These are phyloP conservation scores for Bacterosira constricta DNA, from an alignment of 108 stramenopile species.

Conservation along the genomic window DNA sequence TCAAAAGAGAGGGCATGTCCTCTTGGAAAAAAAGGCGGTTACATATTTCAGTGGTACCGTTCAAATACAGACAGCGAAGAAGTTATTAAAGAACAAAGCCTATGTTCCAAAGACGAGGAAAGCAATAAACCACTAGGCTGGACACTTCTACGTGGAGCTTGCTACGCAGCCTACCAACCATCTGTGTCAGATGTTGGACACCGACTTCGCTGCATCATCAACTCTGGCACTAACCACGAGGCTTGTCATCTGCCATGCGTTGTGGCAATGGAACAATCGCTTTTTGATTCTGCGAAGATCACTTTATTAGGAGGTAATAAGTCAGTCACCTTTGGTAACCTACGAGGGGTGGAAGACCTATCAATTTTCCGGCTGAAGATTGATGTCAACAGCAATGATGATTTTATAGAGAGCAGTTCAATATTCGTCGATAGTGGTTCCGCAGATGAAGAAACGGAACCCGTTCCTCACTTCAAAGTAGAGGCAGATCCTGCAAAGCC, in stretches of 20 bases:
- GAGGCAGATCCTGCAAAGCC: slow-evolving; percentile 39
- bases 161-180: slow-evolving; percentile 65
- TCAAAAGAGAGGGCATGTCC: slow-evolving; percentile 33
- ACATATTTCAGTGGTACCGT: slow-evolving; percentile 66
- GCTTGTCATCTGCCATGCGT: slow-evolving; percentile 20
- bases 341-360: slow-evolving; percentile 46
- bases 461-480: slow-evolving; percentile 12
- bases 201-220: slow-evolving; percentile 56
- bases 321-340: slow-evolving; percentile 54
- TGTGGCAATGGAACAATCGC: slow-evolving; percentile 51
- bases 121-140: slow-evolving; percentile 27
- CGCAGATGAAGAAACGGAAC: slow-evolving; percentile 17
- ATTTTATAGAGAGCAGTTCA: slow-evolving; percentile 19
- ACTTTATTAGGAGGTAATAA: slow-evolving; percentile 45
- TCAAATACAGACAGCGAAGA: slow-evolving; percentile 26
- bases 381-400: slow-evolving; percentile 1
- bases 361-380: slow-evolving; percentile 36
- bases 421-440: slow-evolving; percentile 22
- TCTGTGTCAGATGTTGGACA: slow-evolving; percentile 62
- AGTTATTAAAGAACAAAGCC: neutral
- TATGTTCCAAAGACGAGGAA: slow-evolving; percentile 10
- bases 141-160: slow-evolving; percentile 58
- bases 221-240: neutral
- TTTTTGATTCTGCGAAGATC: slow-evolving; percentile 62
- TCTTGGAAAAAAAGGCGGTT: slow-evolving; percentile 15